Evolutionary conservation across 176 grass and related monocot species (phyloP).

Genomic region (sorghum (Sorghum bicolor)): Sorghum_bicolor_NCBIv3 NC_012871.2:4095501-4096000

Average conservation of each 20-base stretch:
- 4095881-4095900: conserved; percentile 26
- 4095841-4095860: conserved; percentile 36
- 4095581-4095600: conserved; percentile 53
- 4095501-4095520: conserved; percentile 51
- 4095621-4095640: conserved; percentile 33
- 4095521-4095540: conserved; percentile 46
- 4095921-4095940: too few species aligned
- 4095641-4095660: conserved; percentile 34
- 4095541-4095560: conserved; percentile 42
- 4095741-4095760: conserved; percentile 62
- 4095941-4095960: too few species aligned
- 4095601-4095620: conserved; percentile 64
- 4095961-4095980: too few species aligned
- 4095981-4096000: too few species aligned
- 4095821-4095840: not conserved
- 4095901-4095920: not conserved
- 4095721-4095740: conserved; percentile 49
- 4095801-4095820: conserved; percentile 29
- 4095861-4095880: not conserved
- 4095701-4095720: conserved; percentile 41
- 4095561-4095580: conserved; percentile 52
- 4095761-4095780: conserved; percentile 49
- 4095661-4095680: conserved; percentile 16
- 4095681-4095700: conserved; percentile 41
- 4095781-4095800: conserved; percentile 31